A percentile compares a stretch with the other conserved stretches of the same genome.
Conservation (phyloP, 352 stramenopile genomes). For the Aphanomyces cochlioides region DNA sequence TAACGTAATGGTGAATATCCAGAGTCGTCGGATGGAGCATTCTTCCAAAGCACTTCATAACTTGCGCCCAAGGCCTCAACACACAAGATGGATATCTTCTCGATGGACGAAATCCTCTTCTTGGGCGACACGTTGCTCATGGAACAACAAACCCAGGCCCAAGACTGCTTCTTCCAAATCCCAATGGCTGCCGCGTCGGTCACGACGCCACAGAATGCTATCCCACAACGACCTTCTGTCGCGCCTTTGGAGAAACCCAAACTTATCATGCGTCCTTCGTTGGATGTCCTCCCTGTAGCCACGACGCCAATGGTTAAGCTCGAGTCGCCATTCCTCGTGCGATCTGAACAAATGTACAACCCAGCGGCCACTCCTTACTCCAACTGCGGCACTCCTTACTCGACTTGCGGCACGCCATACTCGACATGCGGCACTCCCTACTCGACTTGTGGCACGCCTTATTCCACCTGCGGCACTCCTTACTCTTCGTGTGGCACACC, state of each 20-base stretch:
- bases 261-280: not conserved
- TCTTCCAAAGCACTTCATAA: not conserved
- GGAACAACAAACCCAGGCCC: not conserved
- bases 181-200: not conserved
- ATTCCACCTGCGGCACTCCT: conserved; percentile 7
- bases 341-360: conserved; percentile 21
- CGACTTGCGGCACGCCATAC: conserved; percentile 9
- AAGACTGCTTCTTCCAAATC: conserved; percentile 16
- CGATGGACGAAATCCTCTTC: conserved; percentile 21
- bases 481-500: conserved; percentile 5
- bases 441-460: not conserved
- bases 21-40: too few relatives aligned
- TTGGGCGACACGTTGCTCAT: conserved; percentile 10
- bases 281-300: not conserved
- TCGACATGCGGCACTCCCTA: conserved; percentile 14
- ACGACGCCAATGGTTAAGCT: not conserved
- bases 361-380: conserved; percentile 4
- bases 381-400: conserved; percentile 11
- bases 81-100: conserved; percentile 15
- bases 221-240: conserved; percentile 8
- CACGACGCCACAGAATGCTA: conserved; percentile 9
- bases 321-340: conserved; percentile 13
- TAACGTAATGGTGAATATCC: too few relatives aligned
- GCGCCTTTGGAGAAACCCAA: conserved; percentile 13
- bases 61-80: not conserved